These are phyloP conservation scores for Goffeauzyma gilvescens DNA, from an alignment of 768 basidiomycete species.

Conservation along the genomic window DNA sequence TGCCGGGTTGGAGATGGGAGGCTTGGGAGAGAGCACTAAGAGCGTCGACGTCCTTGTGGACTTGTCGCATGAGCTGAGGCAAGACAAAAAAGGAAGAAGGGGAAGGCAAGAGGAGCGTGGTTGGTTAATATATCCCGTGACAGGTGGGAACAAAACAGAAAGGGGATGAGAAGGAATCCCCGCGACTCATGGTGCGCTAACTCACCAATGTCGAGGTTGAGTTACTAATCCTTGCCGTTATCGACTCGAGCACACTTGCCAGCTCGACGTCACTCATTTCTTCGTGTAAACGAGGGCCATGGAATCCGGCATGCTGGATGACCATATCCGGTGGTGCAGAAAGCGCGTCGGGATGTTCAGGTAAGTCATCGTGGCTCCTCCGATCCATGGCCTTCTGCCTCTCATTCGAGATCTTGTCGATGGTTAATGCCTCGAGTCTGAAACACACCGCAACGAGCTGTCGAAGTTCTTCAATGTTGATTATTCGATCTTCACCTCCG, in stretches of 20 bases:
- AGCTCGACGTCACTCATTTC: conserved; percentile 55
- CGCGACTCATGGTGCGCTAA: no score
- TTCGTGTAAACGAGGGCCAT: conserved; percentile 45
- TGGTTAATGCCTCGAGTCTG: conserved; percentile 51
- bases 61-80: no score
- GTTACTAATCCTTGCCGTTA: conserved; percentile 60
- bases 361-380: background rate
- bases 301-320: conserved; percentile 20
- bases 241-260: conserved; percentile 52
- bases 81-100: no score
- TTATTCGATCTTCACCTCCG: conserved; percentile 16
- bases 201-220: conserved; percentile 36
- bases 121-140: no score
- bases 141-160: no score
- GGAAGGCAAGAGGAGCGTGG: no score
- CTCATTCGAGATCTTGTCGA: conserved; percentile 9
- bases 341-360: background rate
- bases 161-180: no score
- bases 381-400: conserved; percentile 13
- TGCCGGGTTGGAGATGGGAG: no score
- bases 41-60: no score
- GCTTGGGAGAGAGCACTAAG: no score
- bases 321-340: background rate
- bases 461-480: conserved; percentile 47
- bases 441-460: conserved; percentile 55